Conservation (phyloP, 176 grass and related monocot species). For the Musa itinerans region DNA sequence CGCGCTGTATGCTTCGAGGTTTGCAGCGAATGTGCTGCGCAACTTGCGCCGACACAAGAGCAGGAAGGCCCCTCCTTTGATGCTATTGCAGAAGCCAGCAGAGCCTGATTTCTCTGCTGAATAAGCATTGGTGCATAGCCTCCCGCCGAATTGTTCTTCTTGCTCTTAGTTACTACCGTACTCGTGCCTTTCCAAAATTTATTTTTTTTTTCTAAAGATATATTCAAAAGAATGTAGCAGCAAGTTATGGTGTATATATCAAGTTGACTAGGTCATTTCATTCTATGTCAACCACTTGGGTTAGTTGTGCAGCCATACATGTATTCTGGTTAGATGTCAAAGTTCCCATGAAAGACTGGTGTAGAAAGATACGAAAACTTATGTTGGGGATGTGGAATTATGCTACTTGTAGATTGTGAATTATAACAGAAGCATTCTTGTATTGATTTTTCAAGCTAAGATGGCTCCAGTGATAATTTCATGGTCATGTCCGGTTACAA, state of each 20-base stretch:
- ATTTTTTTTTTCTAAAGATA: background rate
- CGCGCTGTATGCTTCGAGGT: slow-evolving; percentile 66
- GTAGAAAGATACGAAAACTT: background rate
- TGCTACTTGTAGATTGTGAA: no score
- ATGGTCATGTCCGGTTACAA: no score
- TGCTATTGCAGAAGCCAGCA: slow-evolving; percentile 73
- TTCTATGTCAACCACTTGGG: background rate
- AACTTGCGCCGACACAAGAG: slow-evolving; percentile 52
- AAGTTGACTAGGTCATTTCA: background rate
- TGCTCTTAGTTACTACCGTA: background rate
- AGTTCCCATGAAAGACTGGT: background rate
- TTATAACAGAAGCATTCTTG: no score
- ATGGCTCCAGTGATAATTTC: no score
- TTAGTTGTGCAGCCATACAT: background rate
- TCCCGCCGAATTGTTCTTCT: no score
- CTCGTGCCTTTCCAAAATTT: background rate
- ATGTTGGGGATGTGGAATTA: no score
- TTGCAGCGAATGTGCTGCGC: slow-evolving; percentile 71
- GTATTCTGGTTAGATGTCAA: background rate
- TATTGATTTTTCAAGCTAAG: no score
- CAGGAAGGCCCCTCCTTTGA: slow-evolving; percentile 53
- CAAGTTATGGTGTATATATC: background rate
- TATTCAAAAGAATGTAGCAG: background rate
- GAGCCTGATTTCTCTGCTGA: slow-evolving; percentile 77
- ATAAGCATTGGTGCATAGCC: slow-evolving; percentile 25